These are phyloP conservation scores for Mollisiaceae sp. DNA, from an alignment of 2,329 filamentous ascomycete species.

Conservation along the genomic window DNA sequence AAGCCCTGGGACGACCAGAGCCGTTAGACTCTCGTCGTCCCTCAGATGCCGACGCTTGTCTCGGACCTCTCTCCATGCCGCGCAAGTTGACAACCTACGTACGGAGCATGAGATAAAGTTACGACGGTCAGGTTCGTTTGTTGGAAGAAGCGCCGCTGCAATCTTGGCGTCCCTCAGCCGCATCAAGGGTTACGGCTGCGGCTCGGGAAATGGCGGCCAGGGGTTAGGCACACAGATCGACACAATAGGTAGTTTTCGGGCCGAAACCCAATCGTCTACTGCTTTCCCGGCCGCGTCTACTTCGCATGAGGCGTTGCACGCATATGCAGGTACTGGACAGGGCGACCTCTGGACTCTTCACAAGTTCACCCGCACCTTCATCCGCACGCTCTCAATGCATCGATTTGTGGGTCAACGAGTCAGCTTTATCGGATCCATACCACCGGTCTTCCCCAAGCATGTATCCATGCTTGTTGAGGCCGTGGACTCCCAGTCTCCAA, in stretches of 20 bases:
- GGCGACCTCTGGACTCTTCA: no score
- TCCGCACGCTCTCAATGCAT: not conserved
- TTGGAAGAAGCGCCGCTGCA: no score
- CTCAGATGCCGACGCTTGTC: constrained; percentile 4
- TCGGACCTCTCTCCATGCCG: not conserved
- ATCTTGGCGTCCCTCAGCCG: constrained; percentile 3
- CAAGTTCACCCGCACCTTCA: no score
- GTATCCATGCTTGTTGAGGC: no score
- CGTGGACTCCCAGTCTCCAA: no score
- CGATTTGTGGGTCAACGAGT: not conserved
- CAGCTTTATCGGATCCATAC: no score
- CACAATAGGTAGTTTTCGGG: not conserved
- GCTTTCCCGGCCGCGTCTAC: not conserved
- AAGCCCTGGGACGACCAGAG: not conserved
- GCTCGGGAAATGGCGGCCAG: not conserved
- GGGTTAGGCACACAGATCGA: not conserved
- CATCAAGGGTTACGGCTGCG: not conserved
- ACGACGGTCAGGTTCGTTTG: not conserved
- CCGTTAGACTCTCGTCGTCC: not conserved
- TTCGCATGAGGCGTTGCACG: not conserved
- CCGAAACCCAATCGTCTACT: not conserved
- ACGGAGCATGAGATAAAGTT: not conserved
- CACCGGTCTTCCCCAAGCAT: no score
- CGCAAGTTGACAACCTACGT: not conserved
- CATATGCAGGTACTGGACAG: constrained; percentile 1